These are phyloP conservation scores for Trametes cinnabarina DNA, from an alignment of 768 basidiomycete species.

Conservation along the genomic window DNA sequence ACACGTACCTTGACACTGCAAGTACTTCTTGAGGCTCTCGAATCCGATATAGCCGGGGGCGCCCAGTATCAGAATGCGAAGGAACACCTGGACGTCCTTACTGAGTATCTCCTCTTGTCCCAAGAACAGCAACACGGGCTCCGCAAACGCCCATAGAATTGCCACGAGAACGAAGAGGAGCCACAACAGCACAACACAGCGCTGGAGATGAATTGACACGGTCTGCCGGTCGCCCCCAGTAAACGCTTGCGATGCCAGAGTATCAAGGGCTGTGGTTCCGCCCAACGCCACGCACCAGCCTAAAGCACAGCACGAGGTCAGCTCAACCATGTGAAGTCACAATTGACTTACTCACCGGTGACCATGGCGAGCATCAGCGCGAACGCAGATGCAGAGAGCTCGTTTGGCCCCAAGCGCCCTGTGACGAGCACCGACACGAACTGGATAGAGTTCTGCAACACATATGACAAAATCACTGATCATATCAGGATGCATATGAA, in stretches of 20 bases:
- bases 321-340: background rate
- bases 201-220: slow-evolving; percentile 68
- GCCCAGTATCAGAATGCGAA: slow-evolving; percentile 61
- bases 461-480: slow-evolving; percentile 66
- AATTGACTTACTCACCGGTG: slow-evolving; percentile 45
- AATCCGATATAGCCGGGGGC: slow-evolving; percentile 76
- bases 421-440: slow-evolving; percentile 61
- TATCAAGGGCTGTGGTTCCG: slow-evolving; percentile 77
- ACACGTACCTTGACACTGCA: slow-evolving; percentile 70
- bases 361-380: slow-evolving; percentile 77
- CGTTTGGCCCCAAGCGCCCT: slow-evolving; percentile 66
- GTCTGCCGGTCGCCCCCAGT: slow-evolving; percentile 59
- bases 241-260: slow-evolving; percentile 74
- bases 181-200: slow-evolving; percentile 66
- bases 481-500: background rate
- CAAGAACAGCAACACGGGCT: slow-evolving; percentile 58
- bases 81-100: slow-evolving; percentile 58
- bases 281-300: slow-evolving; percentile 78
- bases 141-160: slow-evolving; percentile 61
- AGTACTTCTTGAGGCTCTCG: slow-evolving; percentile 74
- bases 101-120: slow-evolving; percentile 61
- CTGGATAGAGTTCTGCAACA: slow-evolving; percentile 73
- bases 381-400: slow-evolving; percentile 70
- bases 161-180: slow-evolving; percentile 61
- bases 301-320: slow-evolving; percentile 27